Base-by-base conservation (phyloP, 2,329 filamentous ascomycete genomes). In the Macrophomina pseudophaseolina region DNA sequence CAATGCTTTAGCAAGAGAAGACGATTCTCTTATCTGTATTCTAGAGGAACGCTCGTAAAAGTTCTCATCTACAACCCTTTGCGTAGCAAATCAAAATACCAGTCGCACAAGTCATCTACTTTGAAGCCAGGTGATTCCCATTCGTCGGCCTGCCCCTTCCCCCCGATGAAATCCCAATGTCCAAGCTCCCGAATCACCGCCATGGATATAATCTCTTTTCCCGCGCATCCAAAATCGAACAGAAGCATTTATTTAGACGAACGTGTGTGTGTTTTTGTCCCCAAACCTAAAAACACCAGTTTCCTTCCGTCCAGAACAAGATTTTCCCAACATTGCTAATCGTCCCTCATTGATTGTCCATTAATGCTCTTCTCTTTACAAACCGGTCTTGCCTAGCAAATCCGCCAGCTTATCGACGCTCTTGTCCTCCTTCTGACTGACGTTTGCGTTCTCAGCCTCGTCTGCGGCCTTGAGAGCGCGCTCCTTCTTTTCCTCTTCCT, bases 351-450 rank as follows among this genome's bases (percentile, higher is more conserved):
- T 58, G 4, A n/a, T 58, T 23, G 5, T 14, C 35, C 8, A 23
- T 40, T 58, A 5, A 11, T 14, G 5, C 33, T 23, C 16, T 28
- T 40, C 35, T 28, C 12, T 33, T 52, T 56, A 66, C 59, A 67
- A 44, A 12, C 52, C 72, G 14, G 92, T 91, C 86, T 94, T 94
- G 69, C 86, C 87, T 71, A 98, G 80, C 74, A 88, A 85, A 76
- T 90, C 87, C 16, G 93, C 91, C 74, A 98, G 82, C 53, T 88
- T 89, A 73, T 97, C 93, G 46, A 98, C 91, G 38, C 91, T 90
- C 77, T 89, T 87, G 75, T 94, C 88, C 79, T 92, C 86, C 70
- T 87, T 80, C 77, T 90, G 86, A 16, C 87, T 85, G n/a, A 90
- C 87, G 48, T 91, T 90, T 78, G 93, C 87, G 69, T 91, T 85